Evolutionary conservation across 257 asterid species (phyloP).

Genomic region (Solanum bulbocastanum): DNA sequence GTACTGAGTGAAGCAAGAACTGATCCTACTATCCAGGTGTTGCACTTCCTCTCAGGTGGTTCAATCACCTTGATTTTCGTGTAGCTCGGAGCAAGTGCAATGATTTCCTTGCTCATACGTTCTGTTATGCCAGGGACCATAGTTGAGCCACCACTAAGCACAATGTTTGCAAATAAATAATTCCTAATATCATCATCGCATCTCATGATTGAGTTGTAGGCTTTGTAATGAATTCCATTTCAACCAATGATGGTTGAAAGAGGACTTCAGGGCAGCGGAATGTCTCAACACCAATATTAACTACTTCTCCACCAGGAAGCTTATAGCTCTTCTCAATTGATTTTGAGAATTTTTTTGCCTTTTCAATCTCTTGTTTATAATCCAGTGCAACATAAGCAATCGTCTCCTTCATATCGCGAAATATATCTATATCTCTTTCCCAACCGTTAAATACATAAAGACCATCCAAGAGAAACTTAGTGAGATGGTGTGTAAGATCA

Average conservation of each 20-base stretch:
- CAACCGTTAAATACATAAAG: no score
- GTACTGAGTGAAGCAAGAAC: neutral
- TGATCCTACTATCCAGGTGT: neutral
- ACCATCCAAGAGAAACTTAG: neutral
- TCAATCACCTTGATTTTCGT: neutral
- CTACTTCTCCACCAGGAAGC: neutral
- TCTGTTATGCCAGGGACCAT: neutral
- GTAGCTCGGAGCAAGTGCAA: neutral
- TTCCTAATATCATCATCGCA: neutral
- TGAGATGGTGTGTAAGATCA: no score
- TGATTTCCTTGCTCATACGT: neutral
- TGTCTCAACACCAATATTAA: neutral
- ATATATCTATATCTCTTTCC: no score
- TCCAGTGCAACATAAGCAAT: neutral
- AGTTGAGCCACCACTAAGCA: neutral
- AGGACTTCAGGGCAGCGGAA: neutral
- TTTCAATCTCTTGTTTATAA: neutral
- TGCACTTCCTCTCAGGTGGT: neutral
- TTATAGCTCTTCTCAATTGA: neutral
- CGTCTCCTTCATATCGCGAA: neutral
- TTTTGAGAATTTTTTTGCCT: neutral
- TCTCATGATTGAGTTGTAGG: neutral
- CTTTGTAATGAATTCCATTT: constrained; percentile 15
- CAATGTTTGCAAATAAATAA: neutral
- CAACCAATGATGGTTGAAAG: neutral